A percentile compares a stretch with the other conserved stretches of the same genome.
Evolutionary conservation across 345 rosid genomes (phyloP).

Genomic region (Citrus glauca): DNA sequence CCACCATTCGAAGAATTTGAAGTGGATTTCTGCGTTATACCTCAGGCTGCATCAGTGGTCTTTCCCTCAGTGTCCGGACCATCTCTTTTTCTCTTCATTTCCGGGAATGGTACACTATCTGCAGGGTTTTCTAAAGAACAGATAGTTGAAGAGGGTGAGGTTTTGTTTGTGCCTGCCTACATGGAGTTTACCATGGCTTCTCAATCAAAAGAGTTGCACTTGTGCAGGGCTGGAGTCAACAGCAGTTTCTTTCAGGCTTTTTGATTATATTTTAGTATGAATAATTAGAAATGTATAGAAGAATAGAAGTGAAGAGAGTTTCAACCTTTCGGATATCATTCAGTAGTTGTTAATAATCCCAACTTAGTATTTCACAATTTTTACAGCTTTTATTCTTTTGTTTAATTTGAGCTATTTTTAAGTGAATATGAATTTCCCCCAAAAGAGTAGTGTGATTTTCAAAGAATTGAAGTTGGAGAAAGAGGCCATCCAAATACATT

Average conservation of each 20-base stretch:
- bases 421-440: neutral
- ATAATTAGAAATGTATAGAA: neutral
- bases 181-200: slow-evolving; percentile 12
- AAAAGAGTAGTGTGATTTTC: neutral
- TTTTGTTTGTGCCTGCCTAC: slow-evolving; percentile 32
- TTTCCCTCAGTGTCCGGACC: slow-evolving; percentile 33
- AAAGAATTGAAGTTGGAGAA: neutral
- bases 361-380: neutral
- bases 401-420: neutral
- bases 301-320: neutral
- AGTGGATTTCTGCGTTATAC: slow-evolving; percentile 32
- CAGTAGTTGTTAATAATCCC: neutral
- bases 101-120: slow-evolving; percentile 21
- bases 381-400: neutral
- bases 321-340: neutral
- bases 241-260: slow-evolving; percentile 33
- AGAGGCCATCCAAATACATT: neutral
- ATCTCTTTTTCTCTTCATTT: slow-evolving; percentile 24
- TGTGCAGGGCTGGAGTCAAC: slow-evolving; percentile 45
- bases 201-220: slow-evolving; percentile 20
- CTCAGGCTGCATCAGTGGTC: slow-evolving; percentile 24
- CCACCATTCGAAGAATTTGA: slow-evolving; percentile 40
- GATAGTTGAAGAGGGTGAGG: slow-evolving; percentile 23
- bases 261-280: neutral
- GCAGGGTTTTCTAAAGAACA: slow-evolving; percentile 5